Percentiles rank a stretch among this genome's conserved stretches.
Conservation (phyloP, 2,329 filamentous ascomycete species). For the Allantophomopsis cytisporea region DNA sequence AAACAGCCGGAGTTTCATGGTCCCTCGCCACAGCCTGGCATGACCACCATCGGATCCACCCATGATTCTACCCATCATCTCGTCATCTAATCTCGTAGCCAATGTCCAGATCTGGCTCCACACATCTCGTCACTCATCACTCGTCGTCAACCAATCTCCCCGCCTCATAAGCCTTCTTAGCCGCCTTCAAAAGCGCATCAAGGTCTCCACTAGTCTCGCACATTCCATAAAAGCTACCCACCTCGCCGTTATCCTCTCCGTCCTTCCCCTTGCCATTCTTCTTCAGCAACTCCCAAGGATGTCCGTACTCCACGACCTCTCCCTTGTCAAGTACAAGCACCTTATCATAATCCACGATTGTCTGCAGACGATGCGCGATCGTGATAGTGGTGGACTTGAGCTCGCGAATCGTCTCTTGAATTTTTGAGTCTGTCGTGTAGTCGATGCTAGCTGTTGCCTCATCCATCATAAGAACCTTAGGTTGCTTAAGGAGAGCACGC, state of each 20-base stretch:
- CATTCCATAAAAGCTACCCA: constrained; percentile 46
- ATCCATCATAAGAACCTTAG: constrained; percentile 96
- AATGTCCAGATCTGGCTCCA: no score
- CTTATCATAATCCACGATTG: constrained; percentile 97
- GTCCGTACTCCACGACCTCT: constrained; percentile 75
- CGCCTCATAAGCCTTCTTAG: constrained; percentile 29
- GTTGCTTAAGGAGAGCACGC: constrained; percentile 79
- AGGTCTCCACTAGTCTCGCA: constrained; percentile 55
- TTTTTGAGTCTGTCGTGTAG: constrained; percentile 89
- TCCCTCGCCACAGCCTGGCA: no score
- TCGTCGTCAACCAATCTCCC: constrained; percentile 24
- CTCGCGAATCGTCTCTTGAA: constrained; percentile 92
- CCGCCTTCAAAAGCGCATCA: constrained; percentile 38
- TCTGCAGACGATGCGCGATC: constrained; percentile 89
- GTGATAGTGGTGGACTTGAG: constrained; percentile 89
- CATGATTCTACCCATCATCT: no score
- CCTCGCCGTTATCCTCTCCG: constrained; percentile 27
- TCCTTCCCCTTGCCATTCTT: constrained; percentile 20
- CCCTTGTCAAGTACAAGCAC: constrained; percentile 90
- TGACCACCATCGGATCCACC: no score
- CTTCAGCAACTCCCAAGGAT: constrained; percentile 70
- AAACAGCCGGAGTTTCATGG: no score
- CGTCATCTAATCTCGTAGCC: no score
- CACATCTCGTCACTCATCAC: constrained; percentile 2
- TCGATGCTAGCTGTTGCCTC: constrained; percentile 97